A percentile compares a stretch with the other conserved stretches of the same genome.
These are phyloP conservation scores for Aphanomyces stellatus DNA, from an alignment of 352 stramenopile genomes.

Conservation along the genomic window DNA sequence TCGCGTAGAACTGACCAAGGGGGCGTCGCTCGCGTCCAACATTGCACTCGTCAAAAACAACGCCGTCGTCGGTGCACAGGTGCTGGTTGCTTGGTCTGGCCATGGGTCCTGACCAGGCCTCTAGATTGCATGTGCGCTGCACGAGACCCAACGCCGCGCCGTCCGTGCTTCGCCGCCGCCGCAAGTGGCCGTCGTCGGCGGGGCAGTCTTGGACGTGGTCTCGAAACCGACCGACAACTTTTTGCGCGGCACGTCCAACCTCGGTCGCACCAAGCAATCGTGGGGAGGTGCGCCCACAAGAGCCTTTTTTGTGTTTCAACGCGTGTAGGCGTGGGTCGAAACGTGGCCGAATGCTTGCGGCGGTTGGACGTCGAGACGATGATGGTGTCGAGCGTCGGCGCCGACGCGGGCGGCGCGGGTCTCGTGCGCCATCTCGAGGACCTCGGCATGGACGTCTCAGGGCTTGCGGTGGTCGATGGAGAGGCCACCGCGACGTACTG, in stretches of 20 bases:
- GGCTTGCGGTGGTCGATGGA: constrained; percentile 39
- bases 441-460: constrained; percentile 49
- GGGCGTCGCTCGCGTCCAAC: constrained; percentile 90
- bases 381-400: constrained; percentile 75
- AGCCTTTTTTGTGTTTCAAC: constrained; percentile 12
- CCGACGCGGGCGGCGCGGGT: constrained; percentile 57
- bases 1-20: constrained; percentile 90
- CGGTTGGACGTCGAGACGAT: constrained; percentile 52
- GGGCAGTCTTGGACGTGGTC: constrained; percentile 82
- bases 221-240: constrained; percentile 56
- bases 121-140: constrained; percentile 25
- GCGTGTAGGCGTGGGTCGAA: constrained; percentile 81
- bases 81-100: constrained; percentile 26
- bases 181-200: constrained; percentile 84
- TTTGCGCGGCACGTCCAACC: constrained; percentile 80
- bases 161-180: too few relatives aligned
- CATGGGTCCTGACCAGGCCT: constrained; percentile 19
- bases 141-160: too few relatives aligned
- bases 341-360: constrained; percentile 85
- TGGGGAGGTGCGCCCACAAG: constrained; percentile 42
- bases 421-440: constrained; percentile 60
- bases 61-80: constrained; percentile 89
- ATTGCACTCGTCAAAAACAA: constrained; percentile 97
- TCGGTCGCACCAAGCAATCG: constrained; percentile 70
- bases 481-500: constrained; percentile 79